These are phyloP conservation scores for Mimosa pudica DNA, from an alignment of 306 rosid genomes.

Conservation along the genomic window DNA sequence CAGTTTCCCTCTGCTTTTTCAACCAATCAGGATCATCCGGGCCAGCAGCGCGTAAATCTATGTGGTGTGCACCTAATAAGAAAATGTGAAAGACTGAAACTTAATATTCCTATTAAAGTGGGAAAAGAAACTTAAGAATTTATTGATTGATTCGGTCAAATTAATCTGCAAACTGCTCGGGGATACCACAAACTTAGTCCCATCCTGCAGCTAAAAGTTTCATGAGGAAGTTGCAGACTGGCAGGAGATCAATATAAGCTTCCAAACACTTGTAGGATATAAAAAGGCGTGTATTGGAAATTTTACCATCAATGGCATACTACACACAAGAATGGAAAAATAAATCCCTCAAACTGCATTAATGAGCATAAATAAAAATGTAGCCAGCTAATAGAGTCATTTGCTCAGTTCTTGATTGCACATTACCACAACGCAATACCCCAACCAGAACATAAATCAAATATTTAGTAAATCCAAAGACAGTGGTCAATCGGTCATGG, in stretches of 20 bases:
- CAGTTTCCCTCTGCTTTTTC: slow-evolving; percentile 65
- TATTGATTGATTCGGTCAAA: slow-evolving; percentile 4
- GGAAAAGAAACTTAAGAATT: not conserved
- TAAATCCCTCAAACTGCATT: not conserved
- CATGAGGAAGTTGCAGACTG: not conserved
- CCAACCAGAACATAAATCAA: not conserved
- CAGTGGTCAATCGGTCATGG: not conserved
- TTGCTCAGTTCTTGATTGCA: not conserved
- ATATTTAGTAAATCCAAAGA: not conserved
- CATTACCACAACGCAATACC: not conserved
- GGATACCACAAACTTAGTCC: not conserved
- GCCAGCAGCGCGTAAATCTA: slow-evolving; percentile 76
- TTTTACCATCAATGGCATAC: not conserved
- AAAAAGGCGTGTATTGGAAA: slow-evolving; percentile 16
- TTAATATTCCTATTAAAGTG: slow-evolving; percentile 3
- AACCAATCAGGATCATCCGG: slow-evolving; percentile 80
- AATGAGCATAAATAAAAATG: not conserved
- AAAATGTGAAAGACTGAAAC: slow-evolving; percentile 1
- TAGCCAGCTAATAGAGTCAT: not conserved
- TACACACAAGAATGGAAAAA: not conserved
- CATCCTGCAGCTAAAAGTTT: slow-evolving; percentile 9
- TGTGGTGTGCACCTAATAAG: slow-evolving; percentile 73
- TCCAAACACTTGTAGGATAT: slow-evolving; percentile 13
- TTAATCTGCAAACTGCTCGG: not conserved
- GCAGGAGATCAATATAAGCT: not conserved